Evolutionary conservation across 441 rosid genomes (phyloP), one percentile per base, ranked within the genome.

Genomic region (Populus hybrid): DNA sequence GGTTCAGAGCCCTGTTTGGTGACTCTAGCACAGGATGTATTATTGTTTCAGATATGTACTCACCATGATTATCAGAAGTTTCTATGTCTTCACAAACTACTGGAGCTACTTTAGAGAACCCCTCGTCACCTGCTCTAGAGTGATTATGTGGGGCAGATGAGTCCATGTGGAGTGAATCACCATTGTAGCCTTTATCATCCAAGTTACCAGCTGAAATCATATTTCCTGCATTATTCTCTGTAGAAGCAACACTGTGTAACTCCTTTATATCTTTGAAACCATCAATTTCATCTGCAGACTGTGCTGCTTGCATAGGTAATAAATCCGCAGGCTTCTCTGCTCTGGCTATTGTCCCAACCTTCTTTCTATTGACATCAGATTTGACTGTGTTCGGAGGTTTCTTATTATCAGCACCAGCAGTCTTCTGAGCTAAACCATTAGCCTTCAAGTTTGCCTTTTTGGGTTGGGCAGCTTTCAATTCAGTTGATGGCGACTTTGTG

Each of bases 231-330:
- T 66, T 78, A 56, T 82, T 85, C 82, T 84, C 91, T 9, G 79
- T 59, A 10, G 87, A 76, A 38, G 86, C 73, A 77, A 84, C 71
- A 77, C 84, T 86, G 31, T 65, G 79, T 42, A 90, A 77, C 79
- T 89, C 97, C 82, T 82, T 86, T 73, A 90, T 87, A 85, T 92
- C 97, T 78, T 90, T 85, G 84, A 85, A 83, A 59, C 86, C 89
- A 72, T 81, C 89, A 77, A 59, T 29, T 73, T 68, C 73, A 72
- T 53, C 75, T 24, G 82, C 76, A 70, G 76, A 53, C 72, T 78
- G 85, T 64, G 86, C 68, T 73, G 68, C 80, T 80, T 81, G 75
- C 21, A 79, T 64, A 77, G 68, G 77, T 24, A 79, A 68, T 71
- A 82, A 77, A n/a, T 78, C 85, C 61, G 16, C 23, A 63, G 77